A percentile compares a stretch with the other conserved stretches of the same genome.
These are phyloP conservation scores for Wallacemonas sp. DNA, from an alignment of 208 protist species.

Conservation along the genomic window DNA sequence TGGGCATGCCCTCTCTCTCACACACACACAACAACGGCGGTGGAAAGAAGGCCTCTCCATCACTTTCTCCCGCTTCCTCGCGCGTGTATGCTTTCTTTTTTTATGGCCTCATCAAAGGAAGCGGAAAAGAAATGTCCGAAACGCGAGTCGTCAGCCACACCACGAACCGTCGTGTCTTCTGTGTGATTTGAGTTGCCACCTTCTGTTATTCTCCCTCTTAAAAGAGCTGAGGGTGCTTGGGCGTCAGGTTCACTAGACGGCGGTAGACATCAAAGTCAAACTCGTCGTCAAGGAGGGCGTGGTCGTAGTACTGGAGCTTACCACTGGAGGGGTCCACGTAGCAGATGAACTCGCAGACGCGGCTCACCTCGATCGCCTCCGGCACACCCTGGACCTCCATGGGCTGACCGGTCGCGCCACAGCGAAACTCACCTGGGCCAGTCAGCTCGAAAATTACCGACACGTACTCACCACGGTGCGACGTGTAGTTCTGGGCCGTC, in stretches of 20 bases:
- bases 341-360: conserved; percentile 91
- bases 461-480: conserved; percentile 85
- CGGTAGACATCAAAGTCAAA: conserved; percentile 91
- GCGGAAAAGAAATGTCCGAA: neutral
- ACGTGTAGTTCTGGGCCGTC: conserved; percentile 56
- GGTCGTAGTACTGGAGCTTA: conserved; percentile 78
- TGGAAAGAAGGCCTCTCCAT: too few relatives aligned
- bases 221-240: conserved; percentile 87
- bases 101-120: too few relatives aligned
- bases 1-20: too few relatives aligned
- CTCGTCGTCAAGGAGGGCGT: conserved; percentile 89
- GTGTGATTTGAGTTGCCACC: neutral
- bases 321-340: conserved; percentile 83
- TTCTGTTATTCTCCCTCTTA: too few relatives aligned
- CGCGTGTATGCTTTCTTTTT: too few relatives aligned
- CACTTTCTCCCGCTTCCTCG: too few relatives aligned
- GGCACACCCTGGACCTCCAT: conserved; percentile 73
- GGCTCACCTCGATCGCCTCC: conserved; percentile 71
- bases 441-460: conserved; percentile 82
- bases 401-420: conserved; percentile 60
- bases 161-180: neutral
- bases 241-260: conserved; percentile 67
- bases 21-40: too few relatives aligned
- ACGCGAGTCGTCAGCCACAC: neutral
- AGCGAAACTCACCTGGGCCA: conserved; percentile 73